Evolutionary conservation across 352 stramenopile species (phyloP), one percentile per base, ranked within the genome.

Genomic region (Plasmopara viticola): DNA sequence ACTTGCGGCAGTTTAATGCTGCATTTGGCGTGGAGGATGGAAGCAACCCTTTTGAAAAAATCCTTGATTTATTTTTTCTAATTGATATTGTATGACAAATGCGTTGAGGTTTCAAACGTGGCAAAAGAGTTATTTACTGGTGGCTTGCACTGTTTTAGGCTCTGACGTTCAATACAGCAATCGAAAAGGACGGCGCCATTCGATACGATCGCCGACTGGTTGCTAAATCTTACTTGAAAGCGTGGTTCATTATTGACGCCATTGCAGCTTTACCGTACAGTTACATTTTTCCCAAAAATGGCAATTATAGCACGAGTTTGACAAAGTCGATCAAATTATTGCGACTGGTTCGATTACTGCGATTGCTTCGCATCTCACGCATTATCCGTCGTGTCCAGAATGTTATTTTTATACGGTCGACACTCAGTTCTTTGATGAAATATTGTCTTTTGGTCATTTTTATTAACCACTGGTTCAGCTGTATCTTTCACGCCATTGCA

Each of bases 351-450:
- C 68, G 76, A 4, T 48, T 90, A 18, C 58, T 90, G 17, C 70
- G 76, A 0, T 48, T 90, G 30, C 75, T 90, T n/a, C 76, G 79
- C 5, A 78, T 87, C 35, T 72, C 73, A n/a, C 73, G 70, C 8
- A 86, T 90, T 42, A 50, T 85, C 14, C 68, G 73, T 15, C 78
- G 76, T 13, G 73, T 90, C 42, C 77, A 85, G 38, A 74, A 86
- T 43, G 68, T 76, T 9, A 47, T 90, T 48, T 74, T 90, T 48
- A 81, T 90, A 43, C 79, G 79, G 12, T 25, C 20, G 20, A 25
- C 20, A 25, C 20, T 25, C 20, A 25, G 20, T 25, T 25, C 20
- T 25, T 25, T 25, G 20, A 25, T 25, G 20, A 25, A 25, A 25
- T 25, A 25, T 25, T 25, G 20, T 3, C 20, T 25, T 25, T 25